Base-by-base conservation (phyloP, 345 rosid species). In the Rhodamnia argentea region DNA sequence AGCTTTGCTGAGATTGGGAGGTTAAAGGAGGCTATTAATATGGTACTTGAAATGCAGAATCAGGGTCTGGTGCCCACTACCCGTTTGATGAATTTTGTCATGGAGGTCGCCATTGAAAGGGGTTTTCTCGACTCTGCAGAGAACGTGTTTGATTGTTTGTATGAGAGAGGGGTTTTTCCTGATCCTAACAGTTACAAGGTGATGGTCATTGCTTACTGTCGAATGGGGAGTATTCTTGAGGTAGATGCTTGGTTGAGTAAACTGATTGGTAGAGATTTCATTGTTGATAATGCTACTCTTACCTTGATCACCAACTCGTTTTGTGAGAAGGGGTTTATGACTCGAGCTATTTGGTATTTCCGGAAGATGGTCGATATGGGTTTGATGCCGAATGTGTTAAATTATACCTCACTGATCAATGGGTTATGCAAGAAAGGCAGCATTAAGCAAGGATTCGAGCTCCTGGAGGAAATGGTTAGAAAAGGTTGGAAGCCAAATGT, bases 401-500 rank as follows among this genome's bases (percentile, higher is more conserved):
- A 97, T 88, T 96, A 88, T 86, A 92, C 98, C 10, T 88, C 94
- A 88, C 89, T 96, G 93, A 97, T 96, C 83, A 90, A 91, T 88
- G 98, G 93, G 37, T 89, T 95, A 58, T 96, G 98, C 90, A 94
- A 93, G 89, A 94, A 90, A 84, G 99, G 98, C 9, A 92, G 96
- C 87, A 92, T 97, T 75, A 97, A 94, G 91, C 96, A 95, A 88
- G 98, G 94, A 26, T 97, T 97, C 87, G 98, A 94, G 90, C 90
- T 89, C 92, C 88, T 97, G 85, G 99, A 96, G 88, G 98, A 96
- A 85, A 96, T 97, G 97, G 95, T 94, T 83, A 85, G 93, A 83
- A 85, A 88, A 85, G 97, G 96, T 62, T 95, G 93, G 95, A 96
- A 94, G 86, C 99, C 96, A 5, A 95, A 93, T 90, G 98, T 94